Conservation (phyloP, 495 filamentous ascomycete species). For the Symbiotaphrina buchneri region DNA sequence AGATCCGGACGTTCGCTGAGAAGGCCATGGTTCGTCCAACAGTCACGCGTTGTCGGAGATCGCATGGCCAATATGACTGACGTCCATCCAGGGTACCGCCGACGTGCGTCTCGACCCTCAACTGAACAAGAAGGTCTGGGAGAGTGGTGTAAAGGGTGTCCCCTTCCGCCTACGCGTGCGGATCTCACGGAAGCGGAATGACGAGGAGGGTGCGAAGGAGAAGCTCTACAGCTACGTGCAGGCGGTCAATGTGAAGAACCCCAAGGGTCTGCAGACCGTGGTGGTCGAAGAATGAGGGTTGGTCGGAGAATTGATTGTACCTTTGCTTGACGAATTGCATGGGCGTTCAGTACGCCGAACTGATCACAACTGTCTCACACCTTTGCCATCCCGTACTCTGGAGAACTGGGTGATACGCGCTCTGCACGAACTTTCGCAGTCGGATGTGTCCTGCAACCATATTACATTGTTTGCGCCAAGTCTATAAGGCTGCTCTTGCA, state of each 20-base stretch:
- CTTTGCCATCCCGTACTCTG: too few species aligned
- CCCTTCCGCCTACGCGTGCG: constrained; percentile 89
- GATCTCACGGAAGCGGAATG: constrained; percentile 98
- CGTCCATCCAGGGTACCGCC: constrained; percentile 53
- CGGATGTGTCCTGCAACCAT: too few species aligned
- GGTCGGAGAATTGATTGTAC: not conserved
- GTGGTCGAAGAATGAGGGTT: constrained; percentile 22
- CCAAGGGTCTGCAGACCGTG: constrained; percentile 84
- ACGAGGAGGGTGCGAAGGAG: constrained; percentile 97
- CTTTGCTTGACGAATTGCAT: not conserved
- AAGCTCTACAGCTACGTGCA: constrained; percentile 98
- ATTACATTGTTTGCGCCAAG: too few species aligned
- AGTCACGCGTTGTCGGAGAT: too few species aligned
- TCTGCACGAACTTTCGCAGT: too few species aligned
- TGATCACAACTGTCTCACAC: too few species aligned
- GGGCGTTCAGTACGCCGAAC: too few species aligned
- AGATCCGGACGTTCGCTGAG: constrained; percentile 81
- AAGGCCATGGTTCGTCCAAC: constrained; percentile 75
- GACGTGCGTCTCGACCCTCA: constrained; percentile 96
- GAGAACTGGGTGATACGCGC: too few species aligned
- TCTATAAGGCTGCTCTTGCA: too few species aligned
- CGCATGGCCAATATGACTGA: too few species aligned
- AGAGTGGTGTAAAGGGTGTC: constrained; percentile 94
- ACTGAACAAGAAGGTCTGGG: constrained; percentile 99
- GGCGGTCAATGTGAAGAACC: constrained; percentile 97